Percentiles rank a stretch among this genome's conserved stretches.
Evolutionary conservation across 495 filamentous ascomycete genomes (phyloP).

Genomic region (Trichoderma orchidacearum): DNA sequence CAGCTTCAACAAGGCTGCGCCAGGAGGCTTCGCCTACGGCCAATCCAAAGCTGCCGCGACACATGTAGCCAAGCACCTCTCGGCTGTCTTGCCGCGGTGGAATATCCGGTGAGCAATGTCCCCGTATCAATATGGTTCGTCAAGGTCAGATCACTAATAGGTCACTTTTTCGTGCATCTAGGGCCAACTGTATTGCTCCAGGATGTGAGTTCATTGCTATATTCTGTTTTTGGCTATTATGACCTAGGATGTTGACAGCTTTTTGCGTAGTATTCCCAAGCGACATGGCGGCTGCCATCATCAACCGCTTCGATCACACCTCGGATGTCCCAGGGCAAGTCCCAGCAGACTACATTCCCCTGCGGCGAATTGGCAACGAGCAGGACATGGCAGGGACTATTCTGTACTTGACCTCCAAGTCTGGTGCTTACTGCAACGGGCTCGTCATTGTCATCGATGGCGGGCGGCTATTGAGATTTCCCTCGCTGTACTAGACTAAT

Average conservation of each 20-base stretch:
- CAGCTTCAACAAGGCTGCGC: slow-evolving; percentile 39
- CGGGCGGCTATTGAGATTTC: slow-evolving; percentile 40
- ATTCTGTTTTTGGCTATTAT: not conserved
- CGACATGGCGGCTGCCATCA: slow-evolving; percentile 44
- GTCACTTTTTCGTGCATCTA: slow-evolving; percentile 6
- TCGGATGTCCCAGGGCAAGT: slow-evolving; percentile 8
- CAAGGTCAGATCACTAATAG: slow-evolving; percentile 1
- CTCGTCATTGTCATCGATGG: slow-evolving; percentile 45
- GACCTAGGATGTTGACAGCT: not conserved
- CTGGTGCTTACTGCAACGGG: slow-evolving; percentile 52
- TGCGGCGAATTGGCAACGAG: slow-evolving; percentile 20
- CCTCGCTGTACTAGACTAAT: slow-evolving; percentile 32
- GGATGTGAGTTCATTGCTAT: slow-evolving; percentile 37
- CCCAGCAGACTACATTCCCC: slow-evolving; percentile 12
- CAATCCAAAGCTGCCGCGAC: slow-evolving; percentile 49
- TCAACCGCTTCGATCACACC: slow-evolving; percentile 18
- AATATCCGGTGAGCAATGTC: slow-evolving; percentile 31
- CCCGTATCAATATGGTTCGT: slow-evolving; percentile 20
- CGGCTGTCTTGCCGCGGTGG: slow-evolving; percentile 38
- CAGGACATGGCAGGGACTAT: slow-evolving; percentile 49
- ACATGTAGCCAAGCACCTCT: slow-evolving; percentile 50
- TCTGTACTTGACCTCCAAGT: slow-evolving; percentile 46
- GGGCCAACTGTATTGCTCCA: slow-evolving; percentile 51
- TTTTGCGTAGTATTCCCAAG: slow-evolving; percentile 39
- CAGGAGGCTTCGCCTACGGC: slow-evolving; percentile 46